These are phyloP conservation scores for Pleurotus djamor DNA, from an alignment of 768 basidiomycete genomes.

Conservation along the genomic window DNA sequence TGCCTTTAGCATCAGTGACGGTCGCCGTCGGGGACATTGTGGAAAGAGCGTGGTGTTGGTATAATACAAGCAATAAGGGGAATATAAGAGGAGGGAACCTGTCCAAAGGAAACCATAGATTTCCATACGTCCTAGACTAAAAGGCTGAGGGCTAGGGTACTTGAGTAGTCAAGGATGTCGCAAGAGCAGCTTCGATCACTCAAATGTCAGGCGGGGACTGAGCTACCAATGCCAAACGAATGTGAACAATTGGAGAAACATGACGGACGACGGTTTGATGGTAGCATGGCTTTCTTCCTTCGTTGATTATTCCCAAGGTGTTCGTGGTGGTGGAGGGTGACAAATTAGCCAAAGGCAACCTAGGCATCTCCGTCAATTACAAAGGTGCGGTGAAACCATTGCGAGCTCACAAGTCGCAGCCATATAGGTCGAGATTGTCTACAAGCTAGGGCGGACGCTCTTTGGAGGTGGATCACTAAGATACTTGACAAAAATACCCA, in stretches of 20 bases:
- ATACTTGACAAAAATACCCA: too few relatives aligned
- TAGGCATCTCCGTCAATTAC: too few relatives aligned
- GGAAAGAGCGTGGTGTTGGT: neutral
- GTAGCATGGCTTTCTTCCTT: neutral
- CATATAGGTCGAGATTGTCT: too few relatives aligned
- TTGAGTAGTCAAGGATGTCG: neutral
- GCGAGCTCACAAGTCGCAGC: too few relatives aligned
- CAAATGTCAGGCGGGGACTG: neutral
- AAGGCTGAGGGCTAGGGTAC: neutral
- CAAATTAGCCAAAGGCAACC: too few relatives aligned
- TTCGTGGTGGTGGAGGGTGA: too few relatives aligned
- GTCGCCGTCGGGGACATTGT: constrained; percentile 1
- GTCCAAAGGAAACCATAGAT: neutral
- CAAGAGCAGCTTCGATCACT: neutral
- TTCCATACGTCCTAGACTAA: neutral
- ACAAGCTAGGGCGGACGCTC: too few relatives aligned
- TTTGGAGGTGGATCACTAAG: too few relatives aligned
- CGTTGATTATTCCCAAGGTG: neutral
- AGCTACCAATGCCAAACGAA: neutral
- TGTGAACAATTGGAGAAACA: neutral
- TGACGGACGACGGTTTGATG: neutral
- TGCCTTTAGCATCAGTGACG: constrained; percentile 1
- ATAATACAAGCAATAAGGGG: neutral
- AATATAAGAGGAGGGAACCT: neutral
- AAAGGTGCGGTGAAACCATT: too few relatives aligned